Base-by-base conservation (phyloP, 495 filamentous ascomycete species). In the Penicillium odoratum region DNA sequence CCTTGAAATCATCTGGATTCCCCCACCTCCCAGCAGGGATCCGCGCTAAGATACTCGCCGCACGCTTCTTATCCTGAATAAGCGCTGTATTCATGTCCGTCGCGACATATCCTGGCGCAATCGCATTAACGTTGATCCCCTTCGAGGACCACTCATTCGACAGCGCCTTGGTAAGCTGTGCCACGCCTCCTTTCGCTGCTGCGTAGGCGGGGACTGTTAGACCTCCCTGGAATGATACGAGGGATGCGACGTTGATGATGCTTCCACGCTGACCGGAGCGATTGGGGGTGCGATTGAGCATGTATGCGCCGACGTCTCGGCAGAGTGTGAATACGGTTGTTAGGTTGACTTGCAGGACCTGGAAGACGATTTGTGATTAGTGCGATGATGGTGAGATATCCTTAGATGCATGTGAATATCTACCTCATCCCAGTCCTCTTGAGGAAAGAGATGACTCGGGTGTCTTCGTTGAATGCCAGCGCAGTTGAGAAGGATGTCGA, bases 391-490 rank as follows among this genome's bases (percentile, higher is more conserved):
- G 13, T 7, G 33, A 51, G 10, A 26, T 13, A 69, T 74, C 54
- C 16, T 11, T 8, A 3, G 7, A 49, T 21, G 9, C 8, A 13
- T 13, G 33, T 11, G 3, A 3, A 26, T n/a, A 5, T 62, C 42
- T 55, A 85, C 83, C 71, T 89, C 86, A 64, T 89, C 83, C 83
- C 91, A 97, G 75, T 96, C 92, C 43, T 79, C 75, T 60, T 89
- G 84, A 0, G 92, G 93, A 72, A 97, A 97, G 56, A 80, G 55
- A 50, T 92, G 83, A 48, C 86, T 83, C 0, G 92, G 83, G 65
- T 96, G 89, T 11, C 93, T 81, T 30, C 86, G 79, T 66, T 96
- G 89, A 70, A 96, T 92, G n/a, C 92, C 92, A 11, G 89, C 92
- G 71, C 88, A 91, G 74, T 92, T 96, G 51, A 96, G 74, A 4